Conservation (phyloP, 257 asterid genomes). For the Cruciata laevipes region DNA sequence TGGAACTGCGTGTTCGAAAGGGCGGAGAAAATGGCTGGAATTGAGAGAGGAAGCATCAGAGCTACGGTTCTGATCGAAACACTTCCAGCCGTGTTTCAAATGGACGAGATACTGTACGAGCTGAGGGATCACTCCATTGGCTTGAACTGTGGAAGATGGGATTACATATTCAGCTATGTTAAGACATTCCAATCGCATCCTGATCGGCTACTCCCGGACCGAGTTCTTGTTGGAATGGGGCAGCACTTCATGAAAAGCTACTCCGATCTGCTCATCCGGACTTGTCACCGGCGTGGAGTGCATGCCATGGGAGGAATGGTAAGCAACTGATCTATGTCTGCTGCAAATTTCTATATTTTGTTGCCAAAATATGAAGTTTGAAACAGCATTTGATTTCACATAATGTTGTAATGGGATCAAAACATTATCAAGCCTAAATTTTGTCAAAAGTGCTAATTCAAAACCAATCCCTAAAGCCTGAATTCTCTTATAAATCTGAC, state of each 20-base stretch:
- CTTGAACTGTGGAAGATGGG: constrained; percentile 95
- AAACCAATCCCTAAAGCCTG: too few species aligned
- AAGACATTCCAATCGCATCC: constrained; percentile 90
- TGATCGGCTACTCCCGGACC: constrained; percentile 78
- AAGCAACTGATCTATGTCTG: neutral
- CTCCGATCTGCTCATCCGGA: constrained; percentile 74
- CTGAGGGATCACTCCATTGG: constrained; percentile 80
- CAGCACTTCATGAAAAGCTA: constrained; percentile 92
- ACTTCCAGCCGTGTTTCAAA: constrained; percentile 92
- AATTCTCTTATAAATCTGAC: neutral
- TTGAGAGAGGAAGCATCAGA: constrained; percentile 79
- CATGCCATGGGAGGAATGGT: constrained; percentile 99
- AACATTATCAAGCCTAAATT: too few species aligned
- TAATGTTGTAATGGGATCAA: too few species aligned
- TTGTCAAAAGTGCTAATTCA: too few species aligned
- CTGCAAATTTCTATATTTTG: too few species aligned
- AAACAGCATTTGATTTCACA: too few species aligned
- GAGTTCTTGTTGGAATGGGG: constrained; percentile 82
- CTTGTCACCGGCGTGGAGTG: constrained; percentile 84
- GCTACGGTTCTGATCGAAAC: constrained; percentile 93
- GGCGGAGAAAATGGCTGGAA: constrained; percentile 69
- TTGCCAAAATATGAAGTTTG: neutral
- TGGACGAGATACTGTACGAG: constrained; percentile 85
- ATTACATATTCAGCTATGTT: constrained; percentile 88
- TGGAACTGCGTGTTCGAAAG: constrained; percentile 75